Conservation (phyloP, 306 rosid genomes). For the Fagus crenata region DNA sequence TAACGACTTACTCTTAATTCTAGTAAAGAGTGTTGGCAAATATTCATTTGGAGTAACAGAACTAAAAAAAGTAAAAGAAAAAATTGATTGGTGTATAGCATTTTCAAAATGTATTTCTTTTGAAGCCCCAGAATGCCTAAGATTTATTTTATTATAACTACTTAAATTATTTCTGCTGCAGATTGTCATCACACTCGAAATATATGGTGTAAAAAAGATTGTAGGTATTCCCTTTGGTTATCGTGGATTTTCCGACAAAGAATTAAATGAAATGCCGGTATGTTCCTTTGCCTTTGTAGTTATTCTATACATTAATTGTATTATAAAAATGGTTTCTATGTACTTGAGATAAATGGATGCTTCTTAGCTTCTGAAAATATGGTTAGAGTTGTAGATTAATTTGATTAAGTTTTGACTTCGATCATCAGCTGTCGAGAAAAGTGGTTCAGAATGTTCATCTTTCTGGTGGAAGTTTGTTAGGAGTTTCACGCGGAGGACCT, state of each 20-base stretch:
- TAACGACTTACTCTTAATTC: background rate
- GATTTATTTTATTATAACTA: background rate
- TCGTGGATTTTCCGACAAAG: slow-evolving; percentile 86
- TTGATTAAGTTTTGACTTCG: slow-evolving; percentile 19
- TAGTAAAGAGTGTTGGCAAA: background rate
- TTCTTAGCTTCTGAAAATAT: background rate
- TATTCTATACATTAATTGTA: slow-evolving; percentile 8
- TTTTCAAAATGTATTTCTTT: background rate
- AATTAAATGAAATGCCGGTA: slow-evolving; percentile 82
- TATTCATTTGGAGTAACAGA: background rate
- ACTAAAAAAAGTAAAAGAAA: background rate
- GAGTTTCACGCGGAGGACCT: slow-evolving; percentile 98
- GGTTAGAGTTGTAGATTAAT: slow-evolving; percentile 22
- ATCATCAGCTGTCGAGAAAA: slow-evolving; percentile 77
- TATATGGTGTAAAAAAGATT: slow-evolving; percentile 86
- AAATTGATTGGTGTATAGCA: background rate
- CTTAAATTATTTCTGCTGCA: slow-evolving; percentile 46
- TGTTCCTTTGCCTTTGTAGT: slow-evolving; percentile 24
- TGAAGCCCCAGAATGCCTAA: background rate
- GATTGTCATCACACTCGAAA: slow-evolving; percentile 98
- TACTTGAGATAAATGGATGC: slow-evolving; percentile 12
- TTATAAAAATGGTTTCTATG: background rate
- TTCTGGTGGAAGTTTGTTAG: slow-evolving; percentile 98
- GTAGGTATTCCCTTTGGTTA: slow-evolving; percentile 98
- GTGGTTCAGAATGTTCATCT: slow-evolving; percentile 98